Base-by-base conservation (phyloP, 805 yeast genomes). In the Candida tammaniensis region DNA sequence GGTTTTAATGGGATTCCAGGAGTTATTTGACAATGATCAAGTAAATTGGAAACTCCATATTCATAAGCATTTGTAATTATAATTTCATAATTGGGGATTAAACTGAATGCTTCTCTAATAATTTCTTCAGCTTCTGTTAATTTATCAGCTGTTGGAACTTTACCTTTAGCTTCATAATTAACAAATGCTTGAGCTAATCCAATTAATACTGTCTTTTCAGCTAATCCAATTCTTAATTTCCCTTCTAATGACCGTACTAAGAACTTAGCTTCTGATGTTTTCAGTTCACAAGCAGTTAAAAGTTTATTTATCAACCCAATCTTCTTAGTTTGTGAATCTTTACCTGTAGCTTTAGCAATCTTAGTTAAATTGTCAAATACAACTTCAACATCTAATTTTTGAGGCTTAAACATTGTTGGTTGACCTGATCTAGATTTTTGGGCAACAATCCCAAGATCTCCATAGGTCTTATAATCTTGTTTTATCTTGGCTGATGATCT, bases 1-100 rank as follows among this genome's bases (percentile, higher is more conserved):
- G 98, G 98, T 54, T 89, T 91, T 48, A 93, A 68, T 0, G 98
- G 98, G 4, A 93, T 80, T 1, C 98, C 98, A 0, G 98, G 96
- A 7, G 82, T 79, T 42, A 93, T 64, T 24, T 78, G 78, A 48
- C 94, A 80, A 44, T 80, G 75, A 7, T 82, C 80, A 30, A 74
- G 64, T 26, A 93, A 54, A 23, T 82, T 68, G 46, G 69, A 59
- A 2, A 91, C 70, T 0, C 98, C 98, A 47, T 77, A 52, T 27
- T 78, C 64, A 39, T 83, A 55, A 1, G 87, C 80, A 2, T 78
- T 73, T 7, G 71, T 68, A 32, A 93, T 82, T 11, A 93, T 68
- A 4, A 84, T 61, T 47, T 85, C 95, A 56, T 93, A 89, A 51
- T 93, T 89, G 3, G 98, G 98, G 13, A 86, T 72, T 49, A 86